Evolutionary conservation across 2,329 filamentous ascomycete genomes (phyloP).

Genomic region (Paracoccidioides lutzii): DNA sequence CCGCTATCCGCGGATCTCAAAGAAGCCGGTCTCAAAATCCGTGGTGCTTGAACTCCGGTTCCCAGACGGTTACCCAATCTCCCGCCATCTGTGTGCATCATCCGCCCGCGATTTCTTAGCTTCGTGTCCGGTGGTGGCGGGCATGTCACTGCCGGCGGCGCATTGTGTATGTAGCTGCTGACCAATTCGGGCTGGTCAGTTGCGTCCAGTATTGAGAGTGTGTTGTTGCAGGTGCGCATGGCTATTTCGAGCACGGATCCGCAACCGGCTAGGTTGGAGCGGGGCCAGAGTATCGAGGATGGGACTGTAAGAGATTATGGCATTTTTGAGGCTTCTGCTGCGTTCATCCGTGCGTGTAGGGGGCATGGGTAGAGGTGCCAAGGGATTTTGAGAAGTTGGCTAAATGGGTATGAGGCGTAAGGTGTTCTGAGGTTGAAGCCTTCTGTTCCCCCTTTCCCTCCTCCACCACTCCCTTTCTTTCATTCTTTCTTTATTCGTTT

Average conservation of each 20-base stretch:
- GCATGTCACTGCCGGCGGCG: constrained; percentile 72
- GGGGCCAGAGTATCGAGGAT: neutral
- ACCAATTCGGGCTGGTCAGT: constrained; percentile 75
- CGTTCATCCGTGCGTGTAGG: constrained; percentile 55
- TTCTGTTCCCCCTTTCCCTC: neutral
- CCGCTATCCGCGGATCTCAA: constrained; percentile 68
- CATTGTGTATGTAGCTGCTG: constrained; percentile 72
- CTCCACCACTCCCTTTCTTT: neutral
- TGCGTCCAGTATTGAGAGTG: constrained; percentile 59
- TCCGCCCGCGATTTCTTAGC: constrained; percentile 64
- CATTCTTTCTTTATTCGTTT: neutral
- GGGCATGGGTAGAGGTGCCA: constrained; percentile 60
- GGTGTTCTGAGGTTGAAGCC: neutral
- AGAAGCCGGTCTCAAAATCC: constrained; percentile 44
- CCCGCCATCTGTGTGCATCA: constrained; percentile 76
- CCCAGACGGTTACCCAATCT: constrained; percentile 58
- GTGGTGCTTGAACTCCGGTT: constrained; percentile 76
- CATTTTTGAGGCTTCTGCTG: constrained; percentile 57
- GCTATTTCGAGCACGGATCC: constrained; percentile 59
- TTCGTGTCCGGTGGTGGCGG: constrained; percentile 66
- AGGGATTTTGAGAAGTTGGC: constrained; percentile 38
- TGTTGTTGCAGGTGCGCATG: constrained; percentile 68
- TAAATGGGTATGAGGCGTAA: neutral
- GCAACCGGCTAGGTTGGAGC: constrained; percentile 54
- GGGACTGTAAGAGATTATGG: constrained; percentile 42